These are phyloP conservation scores for Fusarium torulosum DNA, from an alignment of 2,329 filamentous ascomycete species.

Conservation along the genomic window DNA sequence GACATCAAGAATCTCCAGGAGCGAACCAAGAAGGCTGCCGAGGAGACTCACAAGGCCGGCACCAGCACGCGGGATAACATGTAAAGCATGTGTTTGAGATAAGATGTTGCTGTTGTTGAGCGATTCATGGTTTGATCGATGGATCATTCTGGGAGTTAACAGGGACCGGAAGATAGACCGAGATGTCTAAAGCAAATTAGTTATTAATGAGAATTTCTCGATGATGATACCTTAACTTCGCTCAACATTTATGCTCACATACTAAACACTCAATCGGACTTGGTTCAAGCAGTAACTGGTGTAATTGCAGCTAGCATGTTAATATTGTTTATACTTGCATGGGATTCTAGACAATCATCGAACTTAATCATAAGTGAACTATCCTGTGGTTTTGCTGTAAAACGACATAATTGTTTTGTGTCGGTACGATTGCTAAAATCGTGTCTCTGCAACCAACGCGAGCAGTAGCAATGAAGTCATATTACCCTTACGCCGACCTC, in stretches of 20 bases:
- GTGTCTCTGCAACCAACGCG: too few relatives aligned
- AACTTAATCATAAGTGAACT: too few relatives aligned
- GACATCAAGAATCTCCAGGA: conserved; percentile 66
- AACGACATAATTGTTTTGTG: too few relatives aligned
- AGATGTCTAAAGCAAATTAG: conserved; percentile 18
- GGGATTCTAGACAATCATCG: too few relatives aligned
- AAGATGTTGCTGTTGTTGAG: not conserved
- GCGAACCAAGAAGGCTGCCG: conserved; percentile 66
- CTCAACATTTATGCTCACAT: too few relatives aligned
- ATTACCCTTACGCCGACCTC: too few relatives aligned
- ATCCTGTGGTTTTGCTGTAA: too few relatives aligned
- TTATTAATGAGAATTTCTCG: conserved; percentile 27
- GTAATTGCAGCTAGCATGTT: not conserved
- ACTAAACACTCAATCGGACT: not conserved
- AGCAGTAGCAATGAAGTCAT: too few relatives aligned
- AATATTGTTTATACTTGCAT: too few relatives aligned
- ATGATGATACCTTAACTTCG: not conserved
- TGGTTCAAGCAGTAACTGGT: not conserved
- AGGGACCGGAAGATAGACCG: conserved; percentile 19
- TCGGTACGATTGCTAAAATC: too few relatives aligned
- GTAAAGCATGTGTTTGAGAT: conserved; percentile 41
- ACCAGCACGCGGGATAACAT: conserved; percentile 63
- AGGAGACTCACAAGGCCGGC: conserved; percentile 60
- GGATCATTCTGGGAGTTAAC: conserved; percentile 21
- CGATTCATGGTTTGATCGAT: conserved; percentile 10